Evolutionary conservation across 176 grass and related monocot species (phyloP).

Genomic region (Tuctoria greenei): DNA sequence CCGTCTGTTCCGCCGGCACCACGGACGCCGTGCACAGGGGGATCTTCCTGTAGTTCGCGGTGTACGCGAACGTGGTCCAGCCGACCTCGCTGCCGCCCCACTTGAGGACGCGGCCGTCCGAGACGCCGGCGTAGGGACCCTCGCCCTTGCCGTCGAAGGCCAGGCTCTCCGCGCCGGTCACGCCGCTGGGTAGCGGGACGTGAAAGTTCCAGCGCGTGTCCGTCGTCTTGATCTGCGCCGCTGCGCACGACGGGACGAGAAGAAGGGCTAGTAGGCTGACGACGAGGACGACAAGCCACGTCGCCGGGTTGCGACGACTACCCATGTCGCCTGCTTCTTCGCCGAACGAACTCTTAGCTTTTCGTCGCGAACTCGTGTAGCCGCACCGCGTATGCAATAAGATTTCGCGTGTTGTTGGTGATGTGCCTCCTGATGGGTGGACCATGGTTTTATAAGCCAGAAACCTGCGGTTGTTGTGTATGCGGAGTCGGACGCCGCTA

Average conservation of each 20-base stretch:
- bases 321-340: not conserved
- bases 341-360: not conserved
- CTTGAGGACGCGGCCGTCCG: slow-evolving; percentile 52
- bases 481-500: not conserved
- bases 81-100: slow-evolving; percentile 36
- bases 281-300: slow-evolving; percentile 2
- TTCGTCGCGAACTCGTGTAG: not conserved
- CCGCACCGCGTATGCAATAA: not conserved
- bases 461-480: not conserved
- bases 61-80: slow-evolving; percentile 52
- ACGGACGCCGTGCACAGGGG: slow-evolving; percentile 3
- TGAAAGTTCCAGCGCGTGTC: slow-evolving; percentile 17
- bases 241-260: not conserved
- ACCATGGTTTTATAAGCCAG: not conserved
- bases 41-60: slow-evolving; percentile 8
- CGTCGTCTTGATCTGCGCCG: slow-evolving; percentile 26
- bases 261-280: not conserved
- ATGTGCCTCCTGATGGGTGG: not conserved
- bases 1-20: slow-evolving; percentile 1
- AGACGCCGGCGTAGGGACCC: slow-evolving; percentile 63
- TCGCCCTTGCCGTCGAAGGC: slow-evolving; percentile 43
- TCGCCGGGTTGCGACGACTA: not conserved
- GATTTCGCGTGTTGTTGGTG: not conserved
- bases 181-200: slow-evolving; percentile 11
- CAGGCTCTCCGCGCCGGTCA: slow-evolving; percentile 59